Base-by-base conservation (phyloP, 1,284 basidiomycete species). In the Fomitopsis schrenkii region DNA sequence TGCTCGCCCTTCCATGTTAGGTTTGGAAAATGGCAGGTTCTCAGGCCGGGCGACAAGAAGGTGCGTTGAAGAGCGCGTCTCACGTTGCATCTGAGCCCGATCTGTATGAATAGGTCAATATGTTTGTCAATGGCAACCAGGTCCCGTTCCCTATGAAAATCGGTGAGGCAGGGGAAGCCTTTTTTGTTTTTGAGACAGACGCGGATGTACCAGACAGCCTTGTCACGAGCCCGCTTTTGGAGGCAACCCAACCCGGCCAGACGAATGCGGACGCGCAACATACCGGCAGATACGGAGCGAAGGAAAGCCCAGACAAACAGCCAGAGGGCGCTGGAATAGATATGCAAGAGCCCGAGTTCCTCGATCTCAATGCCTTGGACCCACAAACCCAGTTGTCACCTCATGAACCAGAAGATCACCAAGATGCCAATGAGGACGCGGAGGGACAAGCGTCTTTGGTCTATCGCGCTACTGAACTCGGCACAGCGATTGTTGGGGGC, bases 131-230 rank as follows among this genome's bases (percentile, higher is more conserved):
- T 74, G 91, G 90, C 41, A 80, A 83, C 62, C 83, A 84, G 10
- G 88, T 95, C 57, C 97, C 97, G 2, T 99, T 95, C 74, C 86
- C 84, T 71, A 99, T 99, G 97, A 99, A 99, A 81, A 96, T 99
- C 66, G 95, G 95, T 48, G 97, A 99, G 64, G 94, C 96, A 1
- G 97, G 97, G 19, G 97, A 99, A 77, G 97, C 97, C 0, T 99
- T 99, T 81, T 99, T 99, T 71, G 93, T 99, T 44, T 94, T 99
- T 67, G 96, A 99, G 76, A 98, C 97, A 1, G 94, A 97, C 52
- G 93, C 91, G 57, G 93, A 96, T 64, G 89, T 99, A 38, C 97
- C 97, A 1, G 91, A 88, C 53, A 93, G 96, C 70, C 85, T 99
- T 62, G 91, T 97, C 67, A 99, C 97, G 0, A 95, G 92, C 76